Conservation (phyloP, 2,329 filamentous ascomycete species). For the Colletotrichum trifolii region DNA sequence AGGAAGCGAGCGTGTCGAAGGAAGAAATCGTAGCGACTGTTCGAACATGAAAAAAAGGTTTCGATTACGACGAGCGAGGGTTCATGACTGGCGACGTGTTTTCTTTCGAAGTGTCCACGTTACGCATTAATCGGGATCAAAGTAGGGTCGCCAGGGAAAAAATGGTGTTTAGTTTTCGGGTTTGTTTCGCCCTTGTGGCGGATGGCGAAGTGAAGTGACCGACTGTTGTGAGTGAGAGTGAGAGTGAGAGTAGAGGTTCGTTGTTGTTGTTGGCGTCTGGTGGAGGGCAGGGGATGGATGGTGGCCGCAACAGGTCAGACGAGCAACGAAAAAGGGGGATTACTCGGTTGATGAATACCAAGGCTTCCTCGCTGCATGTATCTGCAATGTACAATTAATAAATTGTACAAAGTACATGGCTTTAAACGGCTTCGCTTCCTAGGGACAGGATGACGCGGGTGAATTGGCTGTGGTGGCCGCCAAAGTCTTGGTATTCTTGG, state of each 20-base stretch:
- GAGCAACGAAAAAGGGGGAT: conserved; percentile 7
- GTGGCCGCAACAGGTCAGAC: neutral
- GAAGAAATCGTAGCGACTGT: conserved; percentile 2
- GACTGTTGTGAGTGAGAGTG: neutral
- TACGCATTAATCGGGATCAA: neutral
- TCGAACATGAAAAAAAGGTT: neutral
- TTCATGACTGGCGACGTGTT: conserved; percentile 13
- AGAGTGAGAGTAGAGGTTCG: conserved; percentile 2
- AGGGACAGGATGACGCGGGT: conserved; percentile 35
- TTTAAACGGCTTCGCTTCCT: neutral
- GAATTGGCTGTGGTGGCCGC: conserved; percentile 35
- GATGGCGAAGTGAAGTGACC: too few species aligned
- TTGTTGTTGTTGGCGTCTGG: conserved; percentile 4
- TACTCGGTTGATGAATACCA: conserved; percentile 4
- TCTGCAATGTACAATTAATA: too few species aligned
- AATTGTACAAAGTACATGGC: conserved; percentile 1
- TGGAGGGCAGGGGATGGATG: conserved; percentile 12
- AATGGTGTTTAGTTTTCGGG: neutral
- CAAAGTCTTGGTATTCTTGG: conserved; percentile 38
- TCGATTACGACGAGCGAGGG: conserved; percentile 21
- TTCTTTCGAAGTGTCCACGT: neutral
- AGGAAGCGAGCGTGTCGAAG: conserved; percentile 10
- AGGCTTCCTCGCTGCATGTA: neutral
- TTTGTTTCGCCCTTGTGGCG: too few species aligned
- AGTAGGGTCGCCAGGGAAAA: neutral